Conservation (phyloP, 177 flowering plant genomes). For the Vitis hybrid region DNA sequence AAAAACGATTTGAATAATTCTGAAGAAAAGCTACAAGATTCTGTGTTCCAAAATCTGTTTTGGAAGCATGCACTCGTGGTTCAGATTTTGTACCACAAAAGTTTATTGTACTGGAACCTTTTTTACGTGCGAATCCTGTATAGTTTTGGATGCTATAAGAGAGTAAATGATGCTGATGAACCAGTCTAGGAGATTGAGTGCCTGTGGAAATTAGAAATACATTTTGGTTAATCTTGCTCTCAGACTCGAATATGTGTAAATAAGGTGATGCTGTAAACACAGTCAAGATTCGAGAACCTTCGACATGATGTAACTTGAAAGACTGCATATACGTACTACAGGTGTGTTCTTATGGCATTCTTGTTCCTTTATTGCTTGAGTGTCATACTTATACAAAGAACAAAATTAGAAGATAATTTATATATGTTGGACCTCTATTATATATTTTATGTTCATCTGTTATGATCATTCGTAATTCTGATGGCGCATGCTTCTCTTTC, state of each 20-base stretch:
- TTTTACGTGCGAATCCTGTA: conserved; percentile 9
- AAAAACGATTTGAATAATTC: conserved; percentile 52
- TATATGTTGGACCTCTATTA: not conserved
- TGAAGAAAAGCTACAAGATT: not conserved
- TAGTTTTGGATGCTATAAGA: not conserved
- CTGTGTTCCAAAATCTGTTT: not conserved
- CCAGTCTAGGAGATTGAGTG: not conserved
- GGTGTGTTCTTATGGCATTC: not conserved
- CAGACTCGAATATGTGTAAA: not conserved
- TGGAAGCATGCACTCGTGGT: not conserved
- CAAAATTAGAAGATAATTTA: not conserved
- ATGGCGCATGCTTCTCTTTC: too few species aligned
- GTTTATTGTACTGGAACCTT: not conserved
- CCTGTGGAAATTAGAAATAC: not conserved
- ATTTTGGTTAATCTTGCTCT: not conserved
- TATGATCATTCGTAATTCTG: too few species aligned
- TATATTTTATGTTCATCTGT: not conserved
- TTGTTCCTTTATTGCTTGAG: not conserved
- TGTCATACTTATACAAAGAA: not conserved
- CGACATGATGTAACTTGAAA: not conserved
- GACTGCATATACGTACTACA: not conserved
- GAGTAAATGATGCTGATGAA: not conserved
- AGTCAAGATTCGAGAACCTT: not conserved
- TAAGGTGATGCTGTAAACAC: not conserved
- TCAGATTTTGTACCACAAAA: not conserved